A percentile compares a stretch with the other conserved stretches of the same genome.
These are phyloP conservation scores for Pythium sp. DNA, from an alignment of 352 stramenopile genomes.

Conservation along the genomic window DNA sequence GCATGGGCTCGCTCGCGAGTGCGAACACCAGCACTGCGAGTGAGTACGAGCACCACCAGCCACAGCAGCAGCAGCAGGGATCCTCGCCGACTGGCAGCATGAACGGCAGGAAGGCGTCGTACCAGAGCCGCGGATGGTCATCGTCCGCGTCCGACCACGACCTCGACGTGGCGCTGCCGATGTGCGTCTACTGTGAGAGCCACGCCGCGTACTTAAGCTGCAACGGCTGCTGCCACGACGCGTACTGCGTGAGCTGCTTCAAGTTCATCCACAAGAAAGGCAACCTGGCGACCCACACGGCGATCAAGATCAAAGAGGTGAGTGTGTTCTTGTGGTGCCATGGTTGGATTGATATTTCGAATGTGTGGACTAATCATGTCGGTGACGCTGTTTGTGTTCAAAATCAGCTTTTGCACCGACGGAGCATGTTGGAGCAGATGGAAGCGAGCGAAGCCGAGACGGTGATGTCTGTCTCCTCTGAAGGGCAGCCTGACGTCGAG, in stretches of 20 bases:
- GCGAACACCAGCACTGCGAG: background rate
- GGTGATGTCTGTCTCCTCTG: slow-evolving; percentile 5
- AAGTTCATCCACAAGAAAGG: slow-evolving; percentile 88
- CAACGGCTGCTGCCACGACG: slow-evolving; percentile 83
- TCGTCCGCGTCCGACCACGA: slow-evolving; percentile 11
- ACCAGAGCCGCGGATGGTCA: slow-evolving; percentile 8
- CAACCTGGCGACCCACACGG: slow-evolving; percentile 76
- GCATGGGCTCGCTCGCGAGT: slow-evolving; percentile 8
- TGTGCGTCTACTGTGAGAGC: slow-evolving; percentile 82
- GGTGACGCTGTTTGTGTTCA: background rate
- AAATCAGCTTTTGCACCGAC: slow-evolving; percentile 5
- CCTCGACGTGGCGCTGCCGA: slow-evolving; percentile 5
- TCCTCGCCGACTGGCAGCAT: slow-evolving; percentile 10
- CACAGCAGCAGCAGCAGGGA: background rate
- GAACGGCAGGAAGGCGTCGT: slow-evolving; percentile 20
- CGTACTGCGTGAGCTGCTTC: slow-evolving; percentile 86
- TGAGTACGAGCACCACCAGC: background rate
- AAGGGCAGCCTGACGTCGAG: slow-evolving; percentile 14
- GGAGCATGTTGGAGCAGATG: slow-evolving; percentile 6
- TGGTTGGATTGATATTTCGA: background rate
- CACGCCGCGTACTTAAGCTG: slow-evolving; percentile 67
- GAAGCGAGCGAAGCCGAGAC: slow-evolving; percentile 6
- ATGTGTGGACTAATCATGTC: background rate
- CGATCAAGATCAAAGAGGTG: slow-evolving; percentile 55
- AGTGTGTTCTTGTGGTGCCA: slow-evolving; percentile 5